phyloP scores from a whole-genome alignment of 441 rosid genomes.

The Cnidoscolus chayamansa region DNA sequence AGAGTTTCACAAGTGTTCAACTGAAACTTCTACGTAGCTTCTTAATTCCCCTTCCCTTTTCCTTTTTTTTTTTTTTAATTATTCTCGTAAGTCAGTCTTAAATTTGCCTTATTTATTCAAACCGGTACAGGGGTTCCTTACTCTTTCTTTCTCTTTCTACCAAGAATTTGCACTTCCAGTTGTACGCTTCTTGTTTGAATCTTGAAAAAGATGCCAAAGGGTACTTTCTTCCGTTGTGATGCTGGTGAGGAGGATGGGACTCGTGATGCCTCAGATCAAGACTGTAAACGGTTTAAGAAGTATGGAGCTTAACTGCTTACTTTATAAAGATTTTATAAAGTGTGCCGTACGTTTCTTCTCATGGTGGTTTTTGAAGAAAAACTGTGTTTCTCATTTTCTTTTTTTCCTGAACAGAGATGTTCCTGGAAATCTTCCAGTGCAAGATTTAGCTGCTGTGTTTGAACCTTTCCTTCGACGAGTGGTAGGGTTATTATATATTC shows the following conservation, averaged over 20 bases:
- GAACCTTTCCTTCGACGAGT: conserved; percentile 46
- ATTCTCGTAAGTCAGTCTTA: background rate
- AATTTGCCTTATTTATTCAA: background rate
- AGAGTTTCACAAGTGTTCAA: background rate
- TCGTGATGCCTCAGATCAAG: conserved; percentile 17
- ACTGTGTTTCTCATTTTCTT: too few species aligned
- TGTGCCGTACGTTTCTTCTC: background rate
- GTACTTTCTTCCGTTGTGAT: conserved; percentile 27
- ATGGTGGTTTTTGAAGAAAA: too few species aligned
- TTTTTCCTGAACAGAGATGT: conserved; percentile 22
- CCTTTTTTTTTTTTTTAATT: too few species aligned
- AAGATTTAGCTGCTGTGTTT: conserved; percentile 33
- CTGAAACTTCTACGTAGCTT: conserved; percentile 36
- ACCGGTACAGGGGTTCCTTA: background rate
- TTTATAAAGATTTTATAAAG: too few species aligned
- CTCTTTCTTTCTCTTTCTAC: background rate
- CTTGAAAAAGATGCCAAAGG: conserved; percentile 32
- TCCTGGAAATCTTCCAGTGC: conserved; percentile 35
- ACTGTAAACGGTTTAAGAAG: conserved; percentile 45
- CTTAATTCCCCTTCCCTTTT: background rate
- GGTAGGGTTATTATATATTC: conserved; percentile 33
- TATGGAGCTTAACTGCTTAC: conserved; percentile 23
- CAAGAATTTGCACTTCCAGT: background rate
- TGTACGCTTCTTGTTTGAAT: background rate
- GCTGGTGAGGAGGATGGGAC: conserved; percentile 25